Percentiles rank a stretch among this genome's conserved stretches.
These are phyloP conservation scores for Calonectria naviculata DNA, from an alignment of 2,329 filamentous ascomycete genomes.

Conservation along the genomic window DNA sequence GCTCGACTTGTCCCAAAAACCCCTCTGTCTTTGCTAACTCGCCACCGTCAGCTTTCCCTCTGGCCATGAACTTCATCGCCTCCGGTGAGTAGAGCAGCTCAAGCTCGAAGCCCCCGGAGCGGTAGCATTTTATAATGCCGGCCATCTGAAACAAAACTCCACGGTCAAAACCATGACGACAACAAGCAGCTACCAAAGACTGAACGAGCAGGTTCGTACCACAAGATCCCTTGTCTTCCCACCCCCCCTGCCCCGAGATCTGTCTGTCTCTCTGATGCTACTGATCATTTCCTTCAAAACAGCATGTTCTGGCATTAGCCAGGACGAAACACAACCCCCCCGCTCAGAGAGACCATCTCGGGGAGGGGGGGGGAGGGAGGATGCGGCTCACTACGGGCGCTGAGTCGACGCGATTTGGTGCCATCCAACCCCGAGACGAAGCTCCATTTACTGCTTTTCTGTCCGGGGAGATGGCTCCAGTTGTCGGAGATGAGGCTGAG, in stretches of 20 bases:
- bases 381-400: slow-evolving; percentile 90
- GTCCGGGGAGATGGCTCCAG: slow-evolving; percentile 51
- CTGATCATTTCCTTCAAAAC: slow-evolving; percentile 28
- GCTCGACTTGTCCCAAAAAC: background rate
- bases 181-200: slow-evolving; percentile 26
- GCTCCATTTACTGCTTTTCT: background rate
- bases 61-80: slow-evolving; percentile 91
- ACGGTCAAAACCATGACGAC: slow-evolving; percentile 28
- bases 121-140: slow-evolving; percentile 61
- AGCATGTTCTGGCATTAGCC: background rate
- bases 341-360: slow-evolving; percentile 42
- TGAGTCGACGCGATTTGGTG: slow-evolving; percentile 62
- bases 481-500: slow-evolving; percentile 79
- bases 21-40: background rate
- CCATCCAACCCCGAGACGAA: slow-evolving; percentile 62
- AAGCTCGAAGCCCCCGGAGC: slow-evolving; percentile 61
- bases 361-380: slow-evolving; percentile 48
- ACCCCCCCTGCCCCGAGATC: slow-evolving; percentile 36
- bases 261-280: slow-evolving; percentile 36
- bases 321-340: slow-evolving; percentile 21
- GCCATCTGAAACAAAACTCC: slow-evolving; percentile 20
- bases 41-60: slow-evolving; percentile 71
- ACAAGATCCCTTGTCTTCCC: slow-evolving; percentile 50
- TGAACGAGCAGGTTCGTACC: slow-evolving; percentile 57
- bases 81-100: slow-evolving; percentile 79